phyloP scores from a whole-genome alignment of 1,139 yeast species.

The Blastobotrys malaysiensis region DNA sequence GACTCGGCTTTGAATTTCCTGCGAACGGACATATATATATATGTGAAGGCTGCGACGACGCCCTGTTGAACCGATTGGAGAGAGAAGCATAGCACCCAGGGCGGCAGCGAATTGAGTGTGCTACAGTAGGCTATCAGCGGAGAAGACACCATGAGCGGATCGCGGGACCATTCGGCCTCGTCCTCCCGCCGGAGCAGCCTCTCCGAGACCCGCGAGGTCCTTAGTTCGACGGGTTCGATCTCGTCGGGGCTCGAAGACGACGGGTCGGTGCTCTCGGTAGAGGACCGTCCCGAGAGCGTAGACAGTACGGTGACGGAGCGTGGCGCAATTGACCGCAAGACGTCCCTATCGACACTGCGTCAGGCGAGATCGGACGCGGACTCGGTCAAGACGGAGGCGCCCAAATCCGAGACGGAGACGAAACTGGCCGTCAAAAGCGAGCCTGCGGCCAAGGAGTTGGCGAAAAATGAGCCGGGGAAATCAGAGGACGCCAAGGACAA shows the following conservation, averaged over 20 bases:
- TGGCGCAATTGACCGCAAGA: background rate
- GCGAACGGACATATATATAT: background rate
- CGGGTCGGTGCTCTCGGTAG: background rate
- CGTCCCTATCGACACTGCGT: background rate
- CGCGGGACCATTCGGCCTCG: background rate
- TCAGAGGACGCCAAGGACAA: background rate
- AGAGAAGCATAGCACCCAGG: no score
- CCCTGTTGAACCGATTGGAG: no score
- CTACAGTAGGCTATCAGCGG: background rate
- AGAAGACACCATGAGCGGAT: background rate
- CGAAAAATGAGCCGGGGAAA: background rate
- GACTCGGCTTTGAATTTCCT: background rate
- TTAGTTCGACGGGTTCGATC: background rate
- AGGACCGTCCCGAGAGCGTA: background rate
- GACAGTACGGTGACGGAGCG: background rate
- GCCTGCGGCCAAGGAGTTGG: no score
- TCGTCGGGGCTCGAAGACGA: background rate
- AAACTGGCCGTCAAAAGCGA: background rate
- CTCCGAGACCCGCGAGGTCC: background rate
- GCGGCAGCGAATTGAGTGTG: no score
- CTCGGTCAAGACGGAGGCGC: no score
- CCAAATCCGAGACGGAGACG: background rate
- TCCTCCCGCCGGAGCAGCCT: background rate
- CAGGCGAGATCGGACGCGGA: background rate
- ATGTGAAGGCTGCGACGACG: no score